Conservation (phyloP, 139 green algal genomes). For the Micractinium conductrix region DNA sequence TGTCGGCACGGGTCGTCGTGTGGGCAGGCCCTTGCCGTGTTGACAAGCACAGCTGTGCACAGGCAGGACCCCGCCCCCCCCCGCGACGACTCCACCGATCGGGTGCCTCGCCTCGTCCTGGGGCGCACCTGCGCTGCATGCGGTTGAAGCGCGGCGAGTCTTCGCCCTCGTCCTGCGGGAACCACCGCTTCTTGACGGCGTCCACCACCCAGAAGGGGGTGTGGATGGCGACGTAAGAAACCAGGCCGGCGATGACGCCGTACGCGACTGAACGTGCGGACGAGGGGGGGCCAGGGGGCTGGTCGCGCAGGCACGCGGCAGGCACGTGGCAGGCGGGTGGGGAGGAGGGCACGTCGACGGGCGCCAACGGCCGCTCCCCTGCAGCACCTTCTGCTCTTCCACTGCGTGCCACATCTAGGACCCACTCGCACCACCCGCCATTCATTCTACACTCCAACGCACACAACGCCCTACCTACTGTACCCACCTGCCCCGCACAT, state of each 20-base stretch:
- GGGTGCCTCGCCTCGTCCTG: too few species aligned
- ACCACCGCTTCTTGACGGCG: not conserved
- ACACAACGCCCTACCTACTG: too few species aligned
- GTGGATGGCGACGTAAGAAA: slow-evolving; percentile 63
- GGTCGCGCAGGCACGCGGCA: not conserved
- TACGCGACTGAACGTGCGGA: slow-evolving; percentile 47
- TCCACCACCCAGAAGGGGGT: slow-evolving; percentile 34
- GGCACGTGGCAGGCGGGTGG: not conserved
- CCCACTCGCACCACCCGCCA: too few species aligned
- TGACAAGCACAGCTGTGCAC: too few species aligned
- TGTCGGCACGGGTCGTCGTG: not conserved
- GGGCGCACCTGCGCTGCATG: not conserved
- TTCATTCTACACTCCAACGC: too few species aligned
- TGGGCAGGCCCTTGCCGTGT: too few species aligned
- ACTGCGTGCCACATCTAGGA: too few species aligned
- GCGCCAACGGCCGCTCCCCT: too few species aligned
- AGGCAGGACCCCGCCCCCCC: too few species aligned
- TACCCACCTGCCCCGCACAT: too few species aligned
- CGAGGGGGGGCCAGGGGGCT: not conserved
- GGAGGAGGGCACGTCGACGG: not conserved
- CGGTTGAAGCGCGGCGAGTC: not conserved
- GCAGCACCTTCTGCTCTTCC: too few species aligned
- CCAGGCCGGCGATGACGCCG: slow-evolving; percentile 73
- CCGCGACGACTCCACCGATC: too few species aligned
- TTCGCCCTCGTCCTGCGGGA: not conserved